Base-by-base conservation (phyloP, 2,329 filamentous ascomycete species). In the Aspergillus fructus region DNA sequence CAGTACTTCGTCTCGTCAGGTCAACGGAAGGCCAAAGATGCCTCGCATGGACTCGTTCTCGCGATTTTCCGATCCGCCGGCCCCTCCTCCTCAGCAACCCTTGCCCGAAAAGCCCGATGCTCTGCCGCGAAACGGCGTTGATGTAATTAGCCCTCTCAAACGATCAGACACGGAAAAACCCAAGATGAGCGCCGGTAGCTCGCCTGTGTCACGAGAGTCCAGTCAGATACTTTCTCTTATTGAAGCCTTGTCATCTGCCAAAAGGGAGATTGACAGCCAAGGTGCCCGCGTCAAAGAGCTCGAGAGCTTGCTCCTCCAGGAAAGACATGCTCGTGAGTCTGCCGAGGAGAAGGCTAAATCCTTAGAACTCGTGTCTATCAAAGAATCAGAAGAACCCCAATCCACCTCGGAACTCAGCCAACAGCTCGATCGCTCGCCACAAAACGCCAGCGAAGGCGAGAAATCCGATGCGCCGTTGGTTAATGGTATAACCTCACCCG, bases 71-170 rank as follows among this genome's bases (percentile, higher is more conserved):
- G 93, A 97, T 57, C 93, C 93, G 50, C 93, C 93, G 4, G 93
- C 93, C 21, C 93, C 93, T 7, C 93, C 93, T 24, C 93, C 93
- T 27, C 92, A 96, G 65, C 93, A 96, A 66, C 93, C 93, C 13
- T 79, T 97, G 5, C 93, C 93, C 1, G 93, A 97, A 71, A 97
- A 97, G 72, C 93, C 93, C 0, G 91, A 96, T 73, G 85, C 83
- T 15, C 66, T 66, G 24, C 66, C 69, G 15, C 73, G 79, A 74
- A 56, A 81, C 77, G 66, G 75, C 72, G 43, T 78, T 17, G 71
- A 79, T 17, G 75, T 77, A 2, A 68, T 73, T 27, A 71, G 73
- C 21, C 85, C 90, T 1, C 74, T 96, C 30, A 92, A 90, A 70
- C 85, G 92, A 55, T 83, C 82, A 4, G 86, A 90, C 24, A 93